A percentile compares a stretch with the other conserved stretches of the same genome.
These are phyloP conservation scores for Casuarina cunninghamiana DNA, from an alignment of 306 rosid genomes.

Conservation along the genomic window DNA sequence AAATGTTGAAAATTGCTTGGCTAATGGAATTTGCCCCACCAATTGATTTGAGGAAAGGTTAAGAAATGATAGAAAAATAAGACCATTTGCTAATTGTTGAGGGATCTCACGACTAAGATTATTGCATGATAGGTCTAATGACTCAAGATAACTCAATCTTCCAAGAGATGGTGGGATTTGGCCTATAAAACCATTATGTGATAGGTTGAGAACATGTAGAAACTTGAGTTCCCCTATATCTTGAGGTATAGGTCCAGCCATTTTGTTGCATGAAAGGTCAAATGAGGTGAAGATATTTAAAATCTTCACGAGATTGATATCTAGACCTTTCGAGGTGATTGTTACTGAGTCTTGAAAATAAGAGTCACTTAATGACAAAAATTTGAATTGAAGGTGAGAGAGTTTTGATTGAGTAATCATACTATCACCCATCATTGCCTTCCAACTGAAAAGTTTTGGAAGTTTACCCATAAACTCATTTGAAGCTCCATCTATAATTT, in stretches of 20 bases:
- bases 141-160: constrained; percentile 5
- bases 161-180: constrained; percentile 26
- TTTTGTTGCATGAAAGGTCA: constrained; percentile 36
- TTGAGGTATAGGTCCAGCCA: constrained; percentile 31
- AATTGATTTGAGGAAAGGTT: constrained; percentile 34
- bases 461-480: not conserved
- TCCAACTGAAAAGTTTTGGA: not conserved
- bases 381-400: constrained; percentile 10
- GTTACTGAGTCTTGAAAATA: constrained; percentile 35
- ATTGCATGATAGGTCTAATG: constrained; percentile 28
- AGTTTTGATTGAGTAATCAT: not conserved
- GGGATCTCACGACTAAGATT: constrained; percentile 9
- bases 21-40: not conserved
- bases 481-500: constrained; percentile 39
- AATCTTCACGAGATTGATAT: constrained; percentile 30
- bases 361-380: not conserved
- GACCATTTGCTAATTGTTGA: not conserved
- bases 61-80: constrained; percentile 33
- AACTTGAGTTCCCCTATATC: constrained; percentile 19
- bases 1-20: constrained; percentile 23
- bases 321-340: constrained; percentile 30
- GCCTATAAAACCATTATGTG: not conserved
- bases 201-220: constrained; percentile 26
- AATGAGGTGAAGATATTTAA: constrained; percentile 29
- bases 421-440: constrained; percentile 23